Evolutionary conservation across 768 basidiomycete species (phyloP), one percentile per base, ranked within the genome.

Genomic region (Agaricus sinodeliciosus): DNA sequence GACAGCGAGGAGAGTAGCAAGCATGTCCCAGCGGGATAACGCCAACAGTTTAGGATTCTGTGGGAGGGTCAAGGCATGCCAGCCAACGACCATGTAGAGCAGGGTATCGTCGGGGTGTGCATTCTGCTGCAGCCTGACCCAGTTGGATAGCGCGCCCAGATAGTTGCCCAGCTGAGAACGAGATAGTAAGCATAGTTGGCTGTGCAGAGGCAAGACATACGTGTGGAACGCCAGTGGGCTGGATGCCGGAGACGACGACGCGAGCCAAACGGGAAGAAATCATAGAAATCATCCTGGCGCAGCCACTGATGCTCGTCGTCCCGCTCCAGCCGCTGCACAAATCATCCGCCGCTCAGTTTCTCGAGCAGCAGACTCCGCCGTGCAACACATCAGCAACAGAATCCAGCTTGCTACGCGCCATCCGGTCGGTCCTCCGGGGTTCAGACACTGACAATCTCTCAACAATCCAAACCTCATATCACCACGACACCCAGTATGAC

Each of bases 41-140:
- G 72, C 70, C 7, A 97, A 75, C 11, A 70, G 63, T 35, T 69
- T 64, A 0, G 93, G 90, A 63, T 94, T 74, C 73, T 95, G 93
- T 4, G 93, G 93, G 22, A 98, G 72, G 2, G 94, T 97, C 60
- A 97, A 74, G 9, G 94, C 94, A 64, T 98, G 95, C 79, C 92
- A 87, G 26, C 94, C 94, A 11, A 94, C 94, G 57, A 96, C 84
- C 1, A 90, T 85, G 67, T 90, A 94, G 19, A 95, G 67, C 8
- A 94, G 73, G 48, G 75, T 70, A 62, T 91, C 87, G 9, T 79
- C 71, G 0, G 76, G 72, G 8, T 63, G 62, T 0, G 84, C 77
- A 36, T 76, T 71, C 40, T 77, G 72, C 67, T 95, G 91, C 25
- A 96, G 72, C 49, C 75, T 76, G 43, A 92, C 87, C 94, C 94